Evolutionary conservation across 352 stramenopile species (phyloP).

Genomic region (Globisporangium cederbergense): DNA sequence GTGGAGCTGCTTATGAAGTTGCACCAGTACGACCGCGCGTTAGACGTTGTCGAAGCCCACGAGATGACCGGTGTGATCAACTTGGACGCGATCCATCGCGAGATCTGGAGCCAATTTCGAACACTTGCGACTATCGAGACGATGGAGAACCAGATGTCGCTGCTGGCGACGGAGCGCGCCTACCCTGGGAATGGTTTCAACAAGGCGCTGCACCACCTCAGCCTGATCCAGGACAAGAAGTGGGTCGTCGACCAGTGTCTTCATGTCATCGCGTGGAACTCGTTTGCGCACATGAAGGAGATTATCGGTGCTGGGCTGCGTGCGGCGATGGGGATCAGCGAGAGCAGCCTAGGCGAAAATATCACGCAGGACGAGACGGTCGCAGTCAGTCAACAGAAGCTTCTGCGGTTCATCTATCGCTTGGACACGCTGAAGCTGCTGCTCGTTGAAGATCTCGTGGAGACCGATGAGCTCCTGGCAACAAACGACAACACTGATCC

Average conservation of each 20-base stretch:
- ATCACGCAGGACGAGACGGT: conserved; percentile 8
- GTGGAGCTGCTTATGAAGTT: conserved; percentile 34
- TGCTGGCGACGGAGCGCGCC: conserved; percentile 11
- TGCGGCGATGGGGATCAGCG: conserved; percentile 16
- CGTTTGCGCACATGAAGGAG: conserved; percentile 51
- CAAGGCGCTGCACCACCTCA: conserved; percentile 41
- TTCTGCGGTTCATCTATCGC: conserved; percentile 39
- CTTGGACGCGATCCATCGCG: conserved; percentile 43
- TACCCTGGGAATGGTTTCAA: conserved; percentile 20
- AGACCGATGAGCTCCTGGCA: conserved; percentile 21
- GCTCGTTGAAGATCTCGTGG: conserved; percentile 38
- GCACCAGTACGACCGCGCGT: conserved; percentile 35
- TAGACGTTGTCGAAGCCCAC: conserved; percentile 25
- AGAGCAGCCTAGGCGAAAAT: conserved; percentile 3
- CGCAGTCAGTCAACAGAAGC: conserved; percentile 17
- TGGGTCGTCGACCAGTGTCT: conserved; percentile 58
- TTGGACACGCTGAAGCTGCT: conserved; percentile 45
- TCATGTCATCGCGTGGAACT: conserved; percentile 31
- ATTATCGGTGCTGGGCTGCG: conserved; percentile 44
- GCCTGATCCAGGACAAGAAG: conserved; percentile 32
- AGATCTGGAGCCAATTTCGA: conserved; percentile 47
- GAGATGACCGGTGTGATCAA: conserved; percentile 21
- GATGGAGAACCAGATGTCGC: not conserved
- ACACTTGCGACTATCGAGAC: conserved; percentile 14
- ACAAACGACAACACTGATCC: conserved; percentile 22